Percentiles rank a stretch among this genome's conserved stretches.
Conservation (phyloP, 768 basidiomycete species). For the Aureoboletus auriporus region DNA sequence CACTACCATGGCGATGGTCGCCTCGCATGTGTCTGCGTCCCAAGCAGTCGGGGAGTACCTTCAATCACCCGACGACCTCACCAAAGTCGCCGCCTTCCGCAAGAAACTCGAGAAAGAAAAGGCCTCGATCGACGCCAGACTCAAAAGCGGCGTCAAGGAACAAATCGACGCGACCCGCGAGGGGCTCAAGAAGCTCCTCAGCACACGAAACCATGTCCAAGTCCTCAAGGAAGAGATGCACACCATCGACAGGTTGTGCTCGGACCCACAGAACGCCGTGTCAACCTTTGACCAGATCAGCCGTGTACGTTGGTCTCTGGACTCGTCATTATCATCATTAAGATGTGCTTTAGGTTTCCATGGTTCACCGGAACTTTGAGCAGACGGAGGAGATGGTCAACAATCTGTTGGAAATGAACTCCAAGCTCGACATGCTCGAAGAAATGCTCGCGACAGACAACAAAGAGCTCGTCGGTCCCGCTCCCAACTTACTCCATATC, state of each 20-base stretch:
- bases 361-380: conserved; percentile 92
- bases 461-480: conserved; percentile 77
- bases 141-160: conserved; percentile 88
- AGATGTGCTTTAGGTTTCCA: conserved; percentile 66
- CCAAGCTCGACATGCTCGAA: conserved; percentile 75
- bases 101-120: conserved; percentile 98
- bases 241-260: conserved; percentile 69
- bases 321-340: no score
- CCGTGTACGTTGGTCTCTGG: conserved; percentile 51
- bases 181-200: conserved; percentile 76
- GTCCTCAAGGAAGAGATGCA: conserved; percentile 84
- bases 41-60: conserved; percentile 88
- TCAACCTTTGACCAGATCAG: conserved; percentile 95
- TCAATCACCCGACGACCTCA: conserved; percentile 90
- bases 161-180: conserved; percentile 89
- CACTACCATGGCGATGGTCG: conserved; percentile 37
- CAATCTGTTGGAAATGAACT: conserved; percentile 89
- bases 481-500: conserved; percentile 83
- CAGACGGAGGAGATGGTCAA: conserved; percentile 95
- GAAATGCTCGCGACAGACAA: conserved; percentile 73
- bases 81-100: conserved; percentile 81
- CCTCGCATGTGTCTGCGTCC: conserved; percentile 64
- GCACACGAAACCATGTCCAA: conserved; percentile 75
- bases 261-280: conserved; percentile 71
- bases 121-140: conserved; percentile 84